Evolutionary conservation across 2,329 filamentous ascomycete species (phyloP).

Genomic region (Xylaria arbuscula): DNA sequence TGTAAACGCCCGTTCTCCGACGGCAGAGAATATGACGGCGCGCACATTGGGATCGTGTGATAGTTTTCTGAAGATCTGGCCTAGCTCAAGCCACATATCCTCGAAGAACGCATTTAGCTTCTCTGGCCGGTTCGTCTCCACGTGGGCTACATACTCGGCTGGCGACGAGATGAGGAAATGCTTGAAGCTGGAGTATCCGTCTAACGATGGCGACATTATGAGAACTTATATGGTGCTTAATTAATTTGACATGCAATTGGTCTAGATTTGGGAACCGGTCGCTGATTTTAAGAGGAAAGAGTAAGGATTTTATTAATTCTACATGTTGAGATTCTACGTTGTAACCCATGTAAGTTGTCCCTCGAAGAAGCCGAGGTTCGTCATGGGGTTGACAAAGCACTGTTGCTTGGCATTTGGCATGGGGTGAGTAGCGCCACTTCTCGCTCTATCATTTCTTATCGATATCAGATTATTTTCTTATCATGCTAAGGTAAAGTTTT

Average conservation of each 20-base stretch:
- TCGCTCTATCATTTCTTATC: background rate
- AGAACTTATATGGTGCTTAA: background rate
- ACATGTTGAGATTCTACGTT: background rate
- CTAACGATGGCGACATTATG: conserved; percentile 41
- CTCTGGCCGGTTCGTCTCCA: conserved; percentile 87
- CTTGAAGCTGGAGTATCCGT: conserved; percentile 63
- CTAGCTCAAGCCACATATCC: conserved; percentile 87
- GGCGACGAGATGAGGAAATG: conserved; percentile 82
- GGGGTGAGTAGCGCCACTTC: background rate
- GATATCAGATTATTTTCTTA: conserved; percentile 20
- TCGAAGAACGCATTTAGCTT: conserved; percentile 92
- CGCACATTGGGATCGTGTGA: conserved; percentile 79
- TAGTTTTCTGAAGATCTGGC: conserved; percentile 75
- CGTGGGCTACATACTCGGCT: conserved; percentile 79
- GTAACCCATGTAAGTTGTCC: conserved; percentile 1
- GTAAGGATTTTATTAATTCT: conserved; percentile 1
- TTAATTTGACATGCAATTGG: background rate
- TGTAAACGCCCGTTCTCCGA: conserved; percentile 86
- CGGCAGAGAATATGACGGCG: conserved; percentile 81
- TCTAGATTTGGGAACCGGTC: background rate
- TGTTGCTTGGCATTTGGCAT: conserved; percentile 9
- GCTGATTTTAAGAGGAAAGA: background rate
- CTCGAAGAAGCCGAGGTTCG: conserved; percentile 24
- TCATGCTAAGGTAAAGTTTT: conserved; percentile 21
- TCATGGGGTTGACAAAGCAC: background rate